Percentiles rank a stretch among this genome's conserved stretches.
Evolutionary conservation across 2,329 filamentous ascomycete genomes (phyloP).

Genomic region (Trichoderma aggressivum): DNA sequence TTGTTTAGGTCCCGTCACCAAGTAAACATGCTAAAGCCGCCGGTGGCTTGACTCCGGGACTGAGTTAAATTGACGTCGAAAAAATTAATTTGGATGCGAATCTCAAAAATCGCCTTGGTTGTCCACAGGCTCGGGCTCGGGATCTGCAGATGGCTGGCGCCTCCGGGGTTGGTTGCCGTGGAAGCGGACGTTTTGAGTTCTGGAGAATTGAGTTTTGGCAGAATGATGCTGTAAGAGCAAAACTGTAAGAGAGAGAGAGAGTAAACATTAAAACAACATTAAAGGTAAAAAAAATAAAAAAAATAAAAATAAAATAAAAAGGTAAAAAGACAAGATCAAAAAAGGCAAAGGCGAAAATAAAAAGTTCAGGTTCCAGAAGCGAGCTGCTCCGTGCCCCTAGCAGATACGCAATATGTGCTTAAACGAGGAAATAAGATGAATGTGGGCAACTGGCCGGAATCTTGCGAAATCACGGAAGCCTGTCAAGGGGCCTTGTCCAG

Average conservation of each 20-base stretch:
- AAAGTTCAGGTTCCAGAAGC: background rate
- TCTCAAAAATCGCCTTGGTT: background rate
- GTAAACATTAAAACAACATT: no score
- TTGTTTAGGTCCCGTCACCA: conserved; percentile 13
- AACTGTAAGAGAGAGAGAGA: no score
- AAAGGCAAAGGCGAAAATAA: background rate
- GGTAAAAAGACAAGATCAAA: background rate
- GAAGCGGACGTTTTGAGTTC: background rate
- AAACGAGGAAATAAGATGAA: conserved; percentile 9
- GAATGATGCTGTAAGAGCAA: background rate
- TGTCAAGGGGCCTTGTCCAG: background rate
- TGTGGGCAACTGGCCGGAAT: background rate
- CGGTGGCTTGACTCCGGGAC: background rate
- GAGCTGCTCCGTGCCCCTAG: background rate
- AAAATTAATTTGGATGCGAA: background rate
- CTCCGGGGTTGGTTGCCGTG: background rate
- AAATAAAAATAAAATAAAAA: background rate
- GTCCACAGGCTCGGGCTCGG: background rate
- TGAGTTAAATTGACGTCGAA: no score
- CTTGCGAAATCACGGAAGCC: background rate
- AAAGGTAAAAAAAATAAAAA: background rate
- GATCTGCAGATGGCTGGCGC: background rate
- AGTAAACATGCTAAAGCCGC: background rate
- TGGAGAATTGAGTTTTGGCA: background rate
- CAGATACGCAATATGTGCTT: background rate